phyloP scores from a whole-genome alignment of 2,329 filamentous ascomycete species.

The Venturia asperata region DNA sequence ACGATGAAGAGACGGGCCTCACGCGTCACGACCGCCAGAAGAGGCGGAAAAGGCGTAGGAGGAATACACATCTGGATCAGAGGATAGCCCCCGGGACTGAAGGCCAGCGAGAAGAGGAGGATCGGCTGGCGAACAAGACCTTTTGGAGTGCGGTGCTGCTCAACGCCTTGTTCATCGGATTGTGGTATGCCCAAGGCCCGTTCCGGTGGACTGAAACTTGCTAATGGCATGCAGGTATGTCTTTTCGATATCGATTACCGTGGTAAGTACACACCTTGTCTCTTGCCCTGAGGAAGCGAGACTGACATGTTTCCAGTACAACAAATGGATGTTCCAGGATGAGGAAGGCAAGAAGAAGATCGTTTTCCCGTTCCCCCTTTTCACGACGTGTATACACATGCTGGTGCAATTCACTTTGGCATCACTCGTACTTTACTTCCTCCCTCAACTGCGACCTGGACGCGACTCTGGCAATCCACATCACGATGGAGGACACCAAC shows the following conservation, averaged over 20 bases:
- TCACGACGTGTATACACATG: conserved; percentile 95
- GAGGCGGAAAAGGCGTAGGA: conserved; percentile 58
- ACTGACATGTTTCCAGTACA: conserved; percentile 57
- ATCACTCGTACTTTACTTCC: conserved; percentile 66
- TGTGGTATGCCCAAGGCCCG: conserved; percentile 60
- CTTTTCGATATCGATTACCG: conserved; percentile 87
- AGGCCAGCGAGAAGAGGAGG: conserved; percentile 61
- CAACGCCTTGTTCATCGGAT: conserved; percentile 71
- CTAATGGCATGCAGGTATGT: conserved; percentile 39
- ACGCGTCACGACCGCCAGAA: conserved; percentile 65
- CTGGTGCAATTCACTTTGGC: conserved; percentile 82
- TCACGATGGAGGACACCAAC: conserved; percentile 21
- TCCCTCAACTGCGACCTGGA: conserved; percentile 74
- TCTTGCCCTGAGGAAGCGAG: not conserved
- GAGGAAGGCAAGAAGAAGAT: conserved; percentile 34
- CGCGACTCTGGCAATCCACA: conserved; percentile 31
- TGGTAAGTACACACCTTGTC: conserved; percentile 52
- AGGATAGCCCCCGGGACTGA: conserved; percentile 46
- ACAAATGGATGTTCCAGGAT: conserved; percentile 98
- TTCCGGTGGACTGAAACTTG: not conserved
- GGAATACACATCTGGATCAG: conserved; percentile 66
- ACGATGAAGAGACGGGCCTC: conserved; percentile 85
- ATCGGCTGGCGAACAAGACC: conserved; percentile 66
- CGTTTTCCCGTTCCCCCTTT: conserved; percentile 90
- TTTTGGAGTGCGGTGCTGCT: conserved; percentile 62